These are phyloP conservation scores for Arctium minus DNA, from an alignment of 129 eudicot species.

Conservation along the genomic window DNA sequence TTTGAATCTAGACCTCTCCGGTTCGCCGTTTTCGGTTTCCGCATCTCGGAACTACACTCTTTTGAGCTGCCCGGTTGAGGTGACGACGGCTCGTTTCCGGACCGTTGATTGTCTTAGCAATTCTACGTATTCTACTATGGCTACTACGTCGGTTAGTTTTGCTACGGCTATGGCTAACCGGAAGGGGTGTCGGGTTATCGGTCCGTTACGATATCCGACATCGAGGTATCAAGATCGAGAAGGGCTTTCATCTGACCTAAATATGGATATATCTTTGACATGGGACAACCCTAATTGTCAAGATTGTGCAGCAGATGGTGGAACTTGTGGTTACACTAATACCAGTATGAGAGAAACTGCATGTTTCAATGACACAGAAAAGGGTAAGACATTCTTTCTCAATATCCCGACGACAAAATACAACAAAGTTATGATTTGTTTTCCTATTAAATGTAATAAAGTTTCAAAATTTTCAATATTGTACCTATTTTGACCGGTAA, in stretches of 20 bases:
- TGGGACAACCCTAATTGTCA: conserved; percentile 61
- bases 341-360: conserved; percentile 25
- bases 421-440: background rate
- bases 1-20: conserved; percentile 39
- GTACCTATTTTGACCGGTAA: background rate
- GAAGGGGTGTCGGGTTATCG: conserved; percentile 22
- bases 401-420: background rate
- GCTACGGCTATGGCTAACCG: conserved; percentile 20
- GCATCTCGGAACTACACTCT: conserved; percentile 41
- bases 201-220: conserved; percentile 36
- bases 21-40: conserved; percentile 42
- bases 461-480: background rate
- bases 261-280: conserved; percentile 43
- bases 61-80: conserved; percentile 45
- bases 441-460: background rate
- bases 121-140: conserved; percentile 44
- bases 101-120: conserved; percentile 67
- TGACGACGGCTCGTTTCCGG: conserved; percentile 24
- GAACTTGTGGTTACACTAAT: conserved; percentile 48
- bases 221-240: conserved; percentile 18
- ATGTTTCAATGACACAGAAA: conserved; percentile 28
- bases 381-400: conserved; percentile 37
- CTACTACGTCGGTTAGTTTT: conserved; percentile 39
- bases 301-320: conserved; percentile 52
- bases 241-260: conserved; percentile 37